Base-by-base conservation (phyloP, 148 eudicot genomes). In the Chenopodium suecicum region DNA sequence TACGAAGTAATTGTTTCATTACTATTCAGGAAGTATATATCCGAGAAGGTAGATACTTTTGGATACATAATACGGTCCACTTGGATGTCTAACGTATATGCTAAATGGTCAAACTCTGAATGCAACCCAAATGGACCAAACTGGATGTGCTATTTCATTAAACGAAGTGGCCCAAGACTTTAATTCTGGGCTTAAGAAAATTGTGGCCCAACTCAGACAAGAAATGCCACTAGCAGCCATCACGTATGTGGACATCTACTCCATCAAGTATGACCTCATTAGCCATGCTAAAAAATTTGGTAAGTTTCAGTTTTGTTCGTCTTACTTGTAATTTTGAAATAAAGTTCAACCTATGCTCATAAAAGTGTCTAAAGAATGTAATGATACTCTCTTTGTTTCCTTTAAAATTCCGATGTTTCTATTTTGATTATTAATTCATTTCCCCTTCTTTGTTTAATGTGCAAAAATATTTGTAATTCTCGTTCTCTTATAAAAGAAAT, bases 1-100 rank as follows among this genome's bases (percentile, higher is more conserved):
- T 31, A 27, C 29, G 29, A 27, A 27, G 29, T 32, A 34, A 34
- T 34, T 34, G 37, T 34, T 34, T 37, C 44, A 5, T 5, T 37
- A 37, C 7, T 0, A 37, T 63, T 50, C 75, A 91, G 94, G 4
- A 68, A 77, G 74, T 94, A 67, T 88, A 92, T 80, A 66, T 19
- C 19, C 80, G 68, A 72, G 95, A 92, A 71, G 98, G 88, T 0
- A 87, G 98, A 80, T 87, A 88, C 41, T 91, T 90, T 80, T 94
- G 98, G 97, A 87, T 94, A 86, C 98, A 94, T 82, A 91, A 92
- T 37, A 94, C 97, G 12, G 94, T 8, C 97, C 98, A 7, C 82
- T 91, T 20, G 95, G 98, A 1, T 94, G 97, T 70, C 85, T 91
- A 46, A 88, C 95, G 0, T 92, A 91, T n/a, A 77, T 94, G 70